Evolutionary conservation across 106 monocot genomes (phyloP).

Genomic region (Dactylorhiza incarnata): DNA sequence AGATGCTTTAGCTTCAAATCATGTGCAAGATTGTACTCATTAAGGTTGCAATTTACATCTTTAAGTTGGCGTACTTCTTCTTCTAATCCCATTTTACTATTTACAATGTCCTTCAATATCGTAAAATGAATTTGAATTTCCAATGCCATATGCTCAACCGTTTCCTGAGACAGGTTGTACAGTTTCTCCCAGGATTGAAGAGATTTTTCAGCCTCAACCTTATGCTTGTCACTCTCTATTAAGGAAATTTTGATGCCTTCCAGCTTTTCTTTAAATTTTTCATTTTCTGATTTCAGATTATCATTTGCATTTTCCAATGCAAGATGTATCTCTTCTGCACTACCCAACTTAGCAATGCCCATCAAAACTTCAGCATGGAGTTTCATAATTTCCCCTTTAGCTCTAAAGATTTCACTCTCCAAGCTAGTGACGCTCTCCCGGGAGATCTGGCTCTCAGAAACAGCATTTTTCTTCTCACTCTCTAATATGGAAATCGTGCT

Average conservation of each 20-base stretch:
- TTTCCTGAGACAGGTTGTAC: conserved; percentile 29
- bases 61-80: conserved; percentile 13
- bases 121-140: conserved; percentile 19
- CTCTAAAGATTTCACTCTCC: conserved; percentile 42
- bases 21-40: conserved; percentile 8
- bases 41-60: conserved; percentile 26
- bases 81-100: conserved; percentile 34
- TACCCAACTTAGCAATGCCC: conserved; percentile 14
- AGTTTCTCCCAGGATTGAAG: conserved; percentile 18
- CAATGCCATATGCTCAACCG: conserved; percentile 16
- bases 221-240: conserved; percentile 4
- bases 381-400: conserved; percentile 35
- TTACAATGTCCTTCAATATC: conserved; percentile 31
- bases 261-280: conserved; percentile 13
- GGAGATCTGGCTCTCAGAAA: conserved; percentile 34
- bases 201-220: conserved; percentile 21
- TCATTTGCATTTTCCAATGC: conserved; percentile 17
- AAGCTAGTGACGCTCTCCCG: conserved; percentile 36
- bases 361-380: conserved; percentile 49
- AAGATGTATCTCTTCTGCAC: conserved; percentile 27
- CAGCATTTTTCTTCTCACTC: conserved; percentile 51
- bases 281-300: conserved; percentile 20
- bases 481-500: conserved; percentile 29
- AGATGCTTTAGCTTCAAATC: conserved; percentile 17
- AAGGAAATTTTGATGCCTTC: conserved; percentile 20